Evolutionary conservation across 768 basidiomycete species (phyloP).

Genomic region (Hygrophoropsis aurantiaca): DNA sequence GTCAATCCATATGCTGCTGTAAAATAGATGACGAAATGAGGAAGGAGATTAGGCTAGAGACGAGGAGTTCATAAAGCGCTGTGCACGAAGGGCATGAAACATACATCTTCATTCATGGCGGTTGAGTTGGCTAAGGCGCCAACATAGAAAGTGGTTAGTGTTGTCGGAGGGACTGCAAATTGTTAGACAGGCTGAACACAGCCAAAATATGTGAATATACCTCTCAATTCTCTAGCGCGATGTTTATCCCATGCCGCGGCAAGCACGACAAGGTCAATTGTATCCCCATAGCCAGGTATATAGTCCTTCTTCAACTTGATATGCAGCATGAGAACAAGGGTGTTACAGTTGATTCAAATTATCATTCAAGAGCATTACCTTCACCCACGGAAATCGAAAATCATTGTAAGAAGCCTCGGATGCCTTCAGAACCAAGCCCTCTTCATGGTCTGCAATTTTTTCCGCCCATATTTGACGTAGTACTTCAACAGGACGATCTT

Average conservation of each 20-base stretch:
- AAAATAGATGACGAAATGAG: slow-evolving; percentile 75
- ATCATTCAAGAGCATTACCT: slow-evolving; percentile 38
- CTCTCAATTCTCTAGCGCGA: slow-evolving; percentile 73
- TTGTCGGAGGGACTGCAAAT: slow-evolving; percentile 60
- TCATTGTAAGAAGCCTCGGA: slow-evolving; percentile 69
- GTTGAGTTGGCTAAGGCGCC: slow-evolving; percentile 59
- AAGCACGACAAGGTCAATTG: slow-evolving; percentile 73
- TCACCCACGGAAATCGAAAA: slow-evolving; percentile 72
- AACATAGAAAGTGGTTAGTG: slow-evolving; percentile 79
- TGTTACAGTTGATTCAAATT: background rate
- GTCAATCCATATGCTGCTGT: slow-evolving; percentile 73
- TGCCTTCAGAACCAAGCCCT: slow-evolving; percentile 80
- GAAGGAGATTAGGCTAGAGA: slow-evolving; percentile 41
- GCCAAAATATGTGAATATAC: slow-evolving; percentile 36
- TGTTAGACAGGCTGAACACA: slow-evolving; percentile 2
- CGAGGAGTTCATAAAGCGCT: background rate
- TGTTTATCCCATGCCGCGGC: slow-evolving; percentile 81
- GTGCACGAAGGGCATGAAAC: slow-evolving; percentile 12
- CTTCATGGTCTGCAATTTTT: slow-evolving; percentile 52
- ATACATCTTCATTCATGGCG: slow-evolving; percentile 39
- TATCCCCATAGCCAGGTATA: slow-evolving; percentile 81
- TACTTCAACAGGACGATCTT: slow-evolving; percentile 14
- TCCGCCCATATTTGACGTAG: slow-evolving; percentile 50
- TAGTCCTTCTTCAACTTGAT: slow-evolving; percentile 76
- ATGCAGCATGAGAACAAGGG: background rate